These are phyloP conservation scores for Colletotrichum cereale DNA, from an alignment of 2,329 filamentous ascomycete genomes.

Conservation along the genomic window DNA sequence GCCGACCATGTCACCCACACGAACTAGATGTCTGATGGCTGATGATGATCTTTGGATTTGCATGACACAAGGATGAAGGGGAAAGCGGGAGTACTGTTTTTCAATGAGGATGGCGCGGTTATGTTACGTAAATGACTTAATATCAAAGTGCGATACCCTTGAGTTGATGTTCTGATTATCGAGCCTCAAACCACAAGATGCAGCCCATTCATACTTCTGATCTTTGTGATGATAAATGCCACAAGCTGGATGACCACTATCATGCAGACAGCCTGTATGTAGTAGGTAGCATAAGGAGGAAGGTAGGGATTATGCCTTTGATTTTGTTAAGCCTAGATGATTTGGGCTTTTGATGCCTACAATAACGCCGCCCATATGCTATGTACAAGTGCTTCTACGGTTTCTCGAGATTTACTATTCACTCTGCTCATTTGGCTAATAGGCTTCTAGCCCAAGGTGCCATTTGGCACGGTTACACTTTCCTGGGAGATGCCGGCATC, in stretches of 20 bases:
- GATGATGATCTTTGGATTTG: no score
- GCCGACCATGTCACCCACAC: conserved; percentile 18
- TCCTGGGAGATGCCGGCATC: conserved; percentile 15
- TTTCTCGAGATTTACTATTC: no score
- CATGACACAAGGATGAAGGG: background rate
- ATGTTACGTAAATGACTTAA: background rate
- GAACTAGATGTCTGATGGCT: background rate
- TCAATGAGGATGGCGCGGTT: background rate
- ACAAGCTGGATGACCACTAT: no score
- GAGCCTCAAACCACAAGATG: background rate
- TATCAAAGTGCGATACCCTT: background rate
- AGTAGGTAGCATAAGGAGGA: background rate
- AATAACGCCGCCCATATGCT: conserved; percentile 12
- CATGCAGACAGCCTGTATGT: background rate
- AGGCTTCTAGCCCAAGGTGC: background rate
- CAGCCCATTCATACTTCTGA: no score
- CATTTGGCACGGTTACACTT: background rate
- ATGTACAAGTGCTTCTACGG: background rate
- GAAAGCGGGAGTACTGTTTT: background rate
- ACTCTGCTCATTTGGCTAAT: background rate
- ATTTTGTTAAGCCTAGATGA: background rate
- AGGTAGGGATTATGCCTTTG: background rate
- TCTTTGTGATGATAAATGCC: no score
- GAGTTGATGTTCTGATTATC: background rate
- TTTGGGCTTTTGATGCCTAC: background rate